Base-by-base conservation (phyloP, 495 filamentous ascomycete genomes). In the Penicillium goetzii region DNA sequence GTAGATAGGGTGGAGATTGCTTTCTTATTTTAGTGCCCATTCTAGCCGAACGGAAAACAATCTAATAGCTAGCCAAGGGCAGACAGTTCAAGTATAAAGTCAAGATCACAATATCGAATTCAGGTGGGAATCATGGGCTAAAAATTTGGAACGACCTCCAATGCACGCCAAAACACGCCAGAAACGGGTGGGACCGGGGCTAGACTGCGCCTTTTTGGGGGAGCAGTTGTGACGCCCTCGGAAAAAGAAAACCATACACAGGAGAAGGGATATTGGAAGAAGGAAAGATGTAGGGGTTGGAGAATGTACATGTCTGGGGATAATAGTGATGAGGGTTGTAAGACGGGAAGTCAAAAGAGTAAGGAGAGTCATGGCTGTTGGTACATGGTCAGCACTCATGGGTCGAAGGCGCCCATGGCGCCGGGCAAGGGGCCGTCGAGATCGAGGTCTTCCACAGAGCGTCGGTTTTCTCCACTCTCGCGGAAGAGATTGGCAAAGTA, bases 401-500 rank as follows among this genome's bases (percentile, higher is more conserved):
- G 49, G 19, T 73, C 55, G 23, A 70, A 67, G 36, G 66, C 75
- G 14, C 69, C 75, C 56, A 80, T 70, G 56, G 62, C 78, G 50
- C 78, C 80, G 51, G 80, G 80, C 34, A 82, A 63, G 0, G 77
- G 79, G 34, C 67, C 90, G 63, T 97, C 93, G 9, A 97, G 83
- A 73, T 97, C 93, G 38, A 97, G 86, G 43, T 82, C 80, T 56
- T 92, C 85, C 17, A 99, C 90, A n/a, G 84, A 83, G 33, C 79
- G 83, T 62, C 87, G 83, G 66, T 93, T 87, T 57, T 91, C 85
- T 55, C 76, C 80, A 59, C 90, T 92, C 52, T 93, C 87, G 33
- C 89, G 82, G 59, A 97, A 86, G 33, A 99, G 79, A 67, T 97
- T 96, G 30, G 84, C 80, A 73, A 99, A 99, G 78, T 92, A 96